phyloP scores from a whole-genome alignment of 768 basidiomycete species.

The Xanthoconium purpureum region DNA sequence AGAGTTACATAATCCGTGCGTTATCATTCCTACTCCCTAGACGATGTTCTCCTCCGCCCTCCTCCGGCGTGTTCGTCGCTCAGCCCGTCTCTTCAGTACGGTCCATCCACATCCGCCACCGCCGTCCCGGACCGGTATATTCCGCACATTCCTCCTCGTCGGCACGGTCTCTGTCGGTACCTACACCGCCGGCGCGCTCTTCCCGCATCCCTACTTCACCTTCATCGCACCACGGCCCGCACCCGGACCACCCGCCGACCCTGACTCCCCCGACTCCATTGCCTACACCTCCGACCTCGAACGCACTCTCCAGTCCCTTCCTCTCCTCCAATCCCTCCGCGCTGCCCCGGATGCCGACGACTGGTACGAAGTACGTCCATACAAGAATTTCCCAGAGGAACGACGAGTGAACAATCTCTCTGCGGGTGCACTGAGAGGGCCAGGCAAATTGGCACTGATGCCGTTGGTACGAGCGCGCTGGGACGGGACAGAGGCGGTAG shows the following conservation, averaged over 20 bases:
- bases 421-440: slow-evolving; percentile 81
- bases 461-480: slow-evolving; percentile 71
- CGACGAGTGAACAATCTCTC: slow-evolving; percentile 80
- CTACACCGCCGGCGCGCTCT: slow-evolving; percentile 60
- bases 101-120: background rate
- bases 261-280: slow-evolving; percentile 54
- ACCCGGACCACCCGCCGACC: slow-evolving; percentile 59
- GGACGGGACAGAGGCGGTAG: slow-evolving; percentile 72
- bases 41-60: slow-evolving; percentile 5
- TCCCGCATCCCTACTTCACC: slow-evolving; percentile 62
- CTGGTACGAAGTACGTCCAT: slow-evolving; percentile 82
- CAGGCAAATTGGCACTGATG: slow-evolving; percentile 77
- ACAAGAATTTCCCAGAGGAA: slow-evolving; percentile 64
- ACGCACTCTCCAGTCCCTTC: slow-evolving; percentile 59
- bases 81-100: slow-evolving; percentile 21
- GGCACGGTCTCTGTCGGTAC: slow-evolving; percentile 25
- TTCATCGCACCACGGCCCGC: slow-evolving; percentile 76
- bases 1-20: background rate
- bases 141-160: slow-evolving; percentile 21
- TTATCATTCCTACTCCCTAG: slow-evolving; percentile 5
- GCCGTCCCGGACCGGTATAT: background rate
- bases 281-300: slow-evolving; percentile 64
- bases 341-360: slow-evolving; percentile 45
- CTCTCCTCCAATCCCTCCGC: slow-evolving; percentile 53
- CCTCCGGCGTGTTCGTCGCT: slow-evolving; percentile 5